Percentiles rank a stretch among this genome's conserved stretches.
phyloP scores from a whole-genome alignment of 768 basidiomycete genomes.

The Xerocomellus intermedius region DNA sequence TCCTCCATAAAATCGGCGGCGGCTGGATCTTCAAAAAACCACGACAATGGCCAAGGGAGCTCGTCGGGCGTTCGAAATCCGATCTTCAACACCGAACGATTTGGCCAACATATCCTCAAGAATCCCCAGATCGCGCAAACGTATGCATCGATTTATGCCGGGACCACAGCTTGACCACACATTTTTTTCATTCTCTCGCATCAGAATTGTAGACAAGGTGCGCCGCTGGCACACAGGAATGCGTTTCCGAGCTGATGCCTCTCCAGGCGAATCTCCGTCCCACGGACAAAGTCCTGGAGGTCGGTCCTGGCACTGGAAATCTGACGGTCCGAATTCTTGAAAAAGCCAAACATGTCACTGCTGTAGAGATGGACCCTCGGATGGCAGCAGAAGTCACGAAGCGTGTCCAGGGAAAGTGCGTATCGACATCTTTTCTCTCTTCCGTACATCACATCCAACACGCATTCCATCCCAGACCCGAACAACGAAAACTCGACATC shows the following conservation, averaged over 20 bases:
- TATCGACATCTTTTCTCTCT: constrained; percentile 20
- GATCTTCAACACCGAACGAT: constrained; percentile 91
- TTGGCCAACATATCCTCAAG: constrained; percentile 97
- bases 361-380: constrained; percentile 96
- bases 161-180: constrained; percentile 13
- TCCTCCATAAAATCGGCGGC: constrained; percentile 48
- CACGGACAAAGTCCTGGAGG: constrained; percentile 95
- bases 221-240: not conserved
- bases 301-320: constrained; percentile 97
- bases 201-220: constrained; percentile 65
- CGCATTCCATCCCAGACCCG: constrained; percentile 56
- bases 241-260: constrained; percentile 1
- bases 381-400: constrained; percentile 99
- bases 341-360: constrained; percentile 88
- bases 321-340: constrained; percentile 91
- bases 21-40: constrained; percentile 35
- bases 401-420: constrained; percentile 96
- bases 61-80: constrained; percentile 66
- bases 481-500: constrained; percentile 92
- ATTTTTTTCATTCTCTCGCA: not conserved
- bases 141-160: constrained; percentile 45
- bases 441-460: not conserved
- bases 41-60: constrained; percentile 38
- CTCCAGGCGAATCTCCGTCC: constrained; percentile 83
- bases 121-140: constrained; percentile 89